Percentiles rank a stretch among this genome's conserved stretches.
These are phyloP conservation scores for Camellia granthamiana DNA, from an alignment of 148 eudicot species.

Conservation along the genomic window DNA sequence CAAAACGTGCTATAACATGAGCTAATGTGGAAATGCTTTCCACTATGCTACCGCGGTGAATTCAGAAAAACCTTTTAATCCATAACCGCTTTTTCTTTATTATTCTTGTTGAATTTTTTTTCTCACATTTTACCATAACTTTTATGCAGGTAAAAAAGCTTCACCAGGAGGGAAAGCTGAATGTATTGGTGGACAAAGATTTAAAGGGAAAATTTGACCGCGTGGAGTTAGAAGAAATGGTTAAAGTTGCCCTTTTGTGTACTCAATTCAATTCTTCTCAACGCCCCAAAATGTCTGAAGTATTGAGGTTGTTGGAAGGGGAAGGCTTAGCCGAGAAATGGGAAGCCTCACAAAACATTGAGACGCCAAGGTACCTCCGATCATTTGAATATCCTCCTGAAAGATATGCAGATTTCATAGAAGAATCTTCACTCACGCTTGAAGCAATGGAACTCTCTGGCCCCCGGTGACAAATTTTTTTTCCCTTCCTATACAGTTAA, in stretches of 20 bases:
- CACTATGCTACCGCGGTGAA: neutral
- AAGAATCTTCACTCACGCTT: slow-evolving; percentile 74
- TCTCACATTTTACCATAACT: neutral
- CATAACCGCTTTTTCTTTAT: neutral
- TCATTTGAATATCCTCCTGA: slow-evolving; percentile 47
- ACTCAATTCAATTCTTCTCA: slow-evolving; percentile 76
- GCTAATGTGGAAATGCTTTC: neutral
- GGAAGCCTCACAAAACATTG: slow-evolving; percentile 77
- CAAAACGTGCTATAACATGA: no score
- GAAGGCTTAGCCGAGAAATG: slow-evolving; percentile 85
- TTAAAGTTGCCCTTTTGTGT: slow-evolving; percentile 77
- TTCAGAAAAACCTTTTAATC: neutral
- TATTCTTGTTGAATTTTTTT: neutral
- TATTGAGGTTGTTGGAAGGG: slow-evolving; percentile 82
- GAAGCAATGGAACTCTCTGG: slow-evolving; percentile 97
- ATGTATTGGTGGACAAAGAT: slow-evolving; percentile 71
- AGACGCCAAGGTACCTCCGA: slow-evolving; percentile 56
- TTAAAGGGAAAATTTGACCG: slow-evolving; percentile 54
- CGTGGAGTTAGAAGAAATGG: slow-evolving; percentile 80
- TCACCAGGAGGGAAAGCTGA: slow-evolving; percentile 74
- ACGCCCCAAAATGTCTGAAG: slow-evolving; percentile 92
- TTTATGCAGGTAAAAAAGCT: slow-evolving; percentile 72
- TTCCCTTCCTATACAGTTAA: neutral
- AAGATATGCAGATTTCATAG: slow-evolving; percentile 80
- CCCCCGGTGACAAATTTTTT: slow-evolving; percentile 46